These are phyloP conservation scores for Herpotrichia juniperi DNA, from an alignment of 2,329 filamentous ascomycete genomes.

Conservation along the genomic window DNA sequence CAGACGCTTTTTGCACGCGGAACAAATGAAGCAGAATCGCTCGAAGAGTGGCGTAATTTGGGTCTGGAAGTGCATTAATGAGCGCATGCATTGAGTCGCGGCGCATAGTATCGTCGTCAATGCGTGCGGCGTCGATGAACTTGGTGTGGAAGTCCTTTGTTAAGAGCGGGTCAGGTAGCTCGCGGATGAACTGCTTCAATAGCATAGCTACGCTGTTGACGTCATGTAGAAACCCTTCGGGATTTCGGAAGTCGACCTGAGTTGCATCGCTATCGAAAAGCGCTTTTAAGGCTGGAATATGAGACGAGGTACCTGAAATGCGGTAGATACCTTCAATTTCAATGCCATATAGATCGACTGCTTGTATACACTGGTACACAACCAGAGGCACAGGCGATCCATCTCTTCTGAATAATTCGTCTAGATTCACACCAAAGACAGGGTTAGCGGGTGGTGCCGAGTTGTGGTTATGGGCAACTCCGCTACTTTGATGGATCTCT, in stretches of 20 bases:
- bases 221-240: constrained; percentile 92
- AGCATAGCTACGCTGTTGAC: constrained; percentile 95
- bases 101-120: constrained; percentile 82
- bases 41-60: constrained; percentile 93
- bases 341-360: constrained; percentile 90
- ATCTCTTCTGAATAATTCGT: constrained; percentile 82
- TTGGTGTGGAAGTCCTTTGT: constrained; percentile 77
- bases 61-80: constrained; percentile 92
- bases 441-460: constrained; percentile 66
- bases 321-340: constrained; percentile 94
- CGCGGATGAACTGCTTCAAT: constrained; percentile 93
- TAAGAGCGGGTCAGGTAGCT: constrained; percentile 88
- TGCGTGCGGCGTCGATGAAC: constrained; percentile 85
- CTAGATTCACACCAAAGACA: constrained; percentile 83
- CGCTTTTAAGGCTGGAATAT: constrained; percentile 83
- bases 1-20: constrained; percentile 81
- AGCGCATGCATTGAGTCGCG: constrained; percentile 91
- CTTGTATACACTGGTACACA: constrained; percentile 94
- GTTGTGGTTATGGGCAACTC: constrained; percentile 34
- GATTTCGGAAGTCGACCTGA: constrained; percentile 86
- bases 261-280: constrained; percentile 76
- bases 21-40: constrained; percentile 86
- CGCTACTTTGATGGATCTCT: constrained; percentile 39
- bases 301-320: constrained; percentile 81
- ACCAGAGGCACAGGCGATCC: constrained; percentile 89